Conservation (phyloP, 345 rosid species). For the Nephelium lappaceum region DNA sequence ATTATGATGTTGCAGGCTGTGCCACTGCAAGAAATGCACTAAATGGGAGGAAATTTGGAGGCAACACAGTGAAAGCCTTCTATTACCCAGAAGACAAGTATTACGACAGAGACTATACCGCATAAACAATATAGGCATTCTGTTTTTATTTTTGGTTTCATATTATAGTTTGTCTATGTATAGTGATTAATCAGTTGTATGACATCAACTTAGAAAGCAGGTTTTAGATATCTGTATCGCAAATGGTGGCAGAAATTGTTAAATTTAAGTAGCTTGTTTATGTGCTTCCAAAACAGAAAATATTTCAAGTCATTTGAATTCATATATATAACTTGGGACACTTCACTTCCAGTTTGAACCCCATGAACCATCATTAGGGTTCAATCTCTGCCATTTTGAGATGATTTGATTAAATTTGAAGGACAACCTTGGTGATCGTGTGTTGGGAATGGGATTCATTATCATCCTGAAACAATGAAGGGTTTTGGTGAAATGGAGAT, state of each 20-base stretch:
- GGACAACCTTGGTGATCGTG: no score
- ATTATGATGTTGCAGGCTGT: conserved; percentile 19
- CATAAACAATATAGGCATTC: background rate
- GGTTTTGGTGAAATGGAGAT: no score
- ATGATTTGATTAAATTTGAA: no score
- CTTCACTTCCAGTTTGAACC: background rate
- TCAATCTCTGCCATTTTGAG: background rate
- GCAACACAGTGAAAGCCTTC: conserved; percentile 21
- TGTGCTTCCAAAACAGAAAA: background rate
- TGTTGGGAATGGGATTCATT: no score
- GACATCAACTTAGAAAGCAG: background rate
- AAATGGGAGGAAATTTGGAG: conserved; percentile 31
- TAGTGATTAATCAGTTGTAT: conserved; percentile 5
- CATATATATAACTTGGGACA: no score
- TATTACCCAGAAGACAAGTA: conserved; percentile 35
- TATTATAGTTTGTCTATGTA: conserved; percentile 8
- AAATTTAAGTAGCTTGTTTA: background rate
- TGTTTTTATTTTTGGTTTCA: background rate
- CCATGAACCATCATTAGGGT: background rate
- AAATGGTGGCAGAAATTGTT: background rate
- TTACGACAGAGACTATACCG: conserved; percentile 20
- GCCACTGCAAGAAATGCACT: conserved; percentile 25
- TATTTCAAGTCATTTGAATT: background rate
- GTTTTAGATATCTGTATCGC: background rate
- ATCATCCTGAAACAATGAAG: no score